These are phyloP conservation scores for Globisporangium ultimum DNA, from an alignment of 352 stramenopile species.

Conservation along the genomic window DNA sequence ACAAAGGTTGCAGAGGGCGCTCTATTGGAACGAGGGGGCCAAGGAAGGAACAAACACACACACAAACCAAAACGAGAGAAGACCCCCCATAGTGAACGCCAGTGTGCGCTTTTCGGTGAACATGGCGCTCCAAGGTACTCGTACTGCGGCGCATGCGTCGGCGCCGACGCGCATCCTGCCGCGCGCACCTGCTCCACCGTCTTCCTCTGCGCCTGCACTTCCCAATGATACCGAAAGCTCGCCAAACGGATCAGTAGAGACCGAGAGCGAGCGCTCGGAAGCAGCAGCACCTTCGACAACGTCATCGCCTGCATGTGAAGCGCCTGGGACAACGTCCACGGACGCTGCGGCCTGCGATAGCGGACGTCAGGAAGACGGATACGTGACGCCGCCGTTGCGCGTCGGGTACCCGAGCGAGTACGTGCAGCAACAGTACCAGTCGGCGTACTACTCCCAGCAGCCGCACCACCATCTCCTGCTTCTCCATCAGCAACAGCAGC, in stretches of 20 bases:
- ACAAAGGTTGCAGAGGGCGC: neutral
- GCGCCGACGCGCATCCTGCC: neutral
- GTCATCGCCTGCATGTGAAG: neutral
- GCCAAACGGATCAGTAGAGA: neutral
- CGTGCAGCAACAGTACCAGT: neutral
- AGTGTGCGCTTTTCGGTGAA: neutral
- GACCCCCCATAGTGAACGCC: neutral
- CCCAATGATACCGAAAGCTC: neutral
- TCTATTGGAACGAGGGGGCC: constrained; percentile 6
- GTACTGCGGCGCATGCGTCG: neutral
- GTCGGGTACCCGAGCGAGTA: constrained; percentile 4
- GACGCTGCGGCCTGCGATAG: neutral
- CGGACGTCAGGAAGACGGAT: constrained; percentile 8
- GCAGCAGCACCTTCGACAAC: neutral
- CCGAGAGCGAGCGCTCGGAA: neutral
- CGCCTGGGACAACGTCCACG: neutral
- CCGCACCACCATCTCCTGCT: neutral
- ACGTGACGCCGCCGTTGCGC: constrained; percentile 14
- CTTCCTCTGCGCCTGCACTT: neutral
- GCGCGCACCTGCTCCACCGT: too few species aligned
- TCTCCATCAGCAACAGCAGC: neutral
- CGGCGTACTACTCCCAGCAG: neutral
- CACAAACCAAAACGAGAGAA: neutral
- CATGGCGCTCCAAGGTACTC: constrained; percentile 1
- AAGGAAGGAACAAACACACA: constrained; percentile 2